A percentile compares a stretch with the other conserved stretches of the same genome.
These are phyloP conservation scores for Phyllachora maydis DNA, from an alignment of 2,329 filamentous ascomycete species.

Conservation along the genomic window DNA sequence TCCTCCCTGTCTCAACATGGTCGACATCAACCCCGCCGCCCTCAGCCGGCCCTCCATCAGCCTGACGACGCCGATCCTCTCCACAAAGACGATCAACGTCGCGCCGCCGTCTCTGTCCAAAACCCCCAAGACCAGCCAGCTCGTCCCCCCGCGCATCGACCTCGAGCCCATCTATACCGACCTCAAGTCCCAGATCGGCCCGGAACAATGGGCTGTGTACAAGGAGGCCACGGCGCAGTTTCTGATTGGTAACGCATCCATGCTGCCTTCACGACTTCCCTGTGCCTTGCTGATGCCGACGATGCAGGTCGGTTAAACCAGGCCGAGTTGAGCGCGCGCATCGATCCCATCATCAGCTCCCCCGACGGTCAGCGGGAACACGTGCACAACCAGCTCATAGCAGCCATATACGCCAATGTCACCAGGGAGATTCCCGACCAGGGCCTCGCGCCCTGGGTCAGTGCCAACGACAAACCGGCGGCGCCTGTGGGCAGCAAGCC, in stretches of 20 bases:
- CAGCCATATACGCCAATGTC: slow-evolving; percentile 47
- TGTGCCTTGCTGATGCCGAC: no score
- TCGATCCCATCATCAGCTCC: slow-evolving; percentile 38
- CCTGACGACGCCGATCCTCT: slow-evolving; percentile 36
- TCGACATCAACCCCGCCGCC: slow-evolving; percentile 51
- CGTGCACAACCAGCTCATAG: slow-evolving; percentile 46
- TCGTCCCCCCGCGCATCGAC: slow-evolving; percentile 45
- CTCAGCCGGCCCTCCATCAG: slow-evolving; percentile 38
- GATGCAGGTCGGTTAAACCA: slow-evolving; percentile 41
- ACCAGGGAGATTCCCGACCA: slow-evolving; percentile 48
- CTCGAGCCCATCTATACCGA: slow-evolving; percentile 42
- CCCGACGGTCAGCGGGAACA: slow-evolving; percentile 37
- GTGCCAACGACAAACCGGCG: slow-evolving; percentile 46
- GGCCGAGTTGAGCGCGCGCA: slow-evolving; percentile 32
- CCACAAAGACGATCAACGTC: slow-evolving; percentile 34
- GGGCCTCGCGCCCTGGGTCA: slow-evolving; percentile 50
- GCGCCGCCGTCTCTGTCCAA: slow-evolving; percentile 28
- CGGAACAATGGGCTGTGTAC: slow-evolving; percentile 42
- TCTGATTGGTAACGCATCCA: slow-evolving; percentile 29
- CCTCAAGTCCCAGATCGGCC: slow-evolving; percentile 35
- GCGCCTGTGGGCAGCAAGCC: slow-evolving; percentile 36
- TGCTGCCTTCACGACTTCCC: slow-evolving; percentile 3
- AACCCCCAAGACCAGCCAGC: slow-evolving; percentile 36
- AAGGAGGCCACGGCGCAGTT: slow-evolving; percentile 43
- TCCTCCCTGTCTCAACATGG: no score